phyloP scores from a whole-genome alignment of 345 rosid genomes.

The Combretum micranthum region DNA sequence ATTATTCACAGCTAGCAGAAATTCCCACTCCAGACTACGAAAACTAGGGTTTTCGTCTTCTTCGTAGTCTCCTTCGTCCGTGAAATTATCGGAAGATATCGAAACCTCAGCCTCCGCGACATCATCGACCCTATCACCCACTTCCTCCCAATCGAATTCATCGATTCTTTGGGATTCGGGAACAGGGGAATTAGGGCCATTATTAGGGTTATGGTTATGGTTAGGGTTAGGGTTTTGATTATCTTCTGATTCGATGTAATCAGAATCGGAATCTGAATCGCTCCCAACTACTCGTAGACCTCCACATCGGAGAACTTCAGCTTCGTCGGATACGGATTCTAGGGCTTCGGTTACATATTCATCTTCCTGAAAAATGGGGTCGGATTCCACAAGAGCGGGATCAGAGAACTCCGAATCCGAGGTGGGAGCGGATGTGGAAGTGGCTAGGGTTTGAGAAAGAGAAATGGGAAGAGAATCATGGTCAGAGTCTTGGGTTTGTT shows the following conservation, averaged over 20 bases:
- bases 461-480: too few species aligned
- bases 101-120: constrained; percentile 17
- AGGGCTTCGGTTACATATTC: background rate
- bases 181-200: constrained; percentile 13
- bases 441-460: too few species aligned
- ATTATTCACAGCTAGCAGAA: constrained; percentile 31
- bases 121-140: constrained; percentile 16
- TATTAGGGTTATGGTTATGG: background rate
- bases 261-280: constrained; percentile 45
- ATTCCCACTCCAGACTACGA: constrained; percentile 39
- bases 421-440: too few species aligned
- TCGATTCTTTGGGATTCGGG: constrained; percentile 14
- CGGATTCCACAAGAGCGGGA: background rate
- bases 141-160: constrained; percentile 37
- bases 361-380: background rate
- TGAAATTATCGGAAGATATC: constrained; percentile 18
- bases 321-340: background rate
- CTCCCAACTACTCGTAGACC: constrained; percentile 40
- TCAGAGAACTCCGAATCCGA: background rate
- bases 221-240: too few species aligned
- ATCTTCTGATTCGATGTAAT: constrained; percentile 18
- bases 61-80: constrained; percentile 7
- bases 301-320: constrained; percentile 9
- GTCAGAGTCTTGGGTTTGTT: too few species aligned
- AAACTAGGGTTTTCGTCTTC: constrained; percentile 6